Percentiles rank a stretch among this genome's conserved stretches.
Conservation (phyloP, 2,329 filamentous ascomycete genomes). For the Proliferodiscus dingleyae region DNA sequence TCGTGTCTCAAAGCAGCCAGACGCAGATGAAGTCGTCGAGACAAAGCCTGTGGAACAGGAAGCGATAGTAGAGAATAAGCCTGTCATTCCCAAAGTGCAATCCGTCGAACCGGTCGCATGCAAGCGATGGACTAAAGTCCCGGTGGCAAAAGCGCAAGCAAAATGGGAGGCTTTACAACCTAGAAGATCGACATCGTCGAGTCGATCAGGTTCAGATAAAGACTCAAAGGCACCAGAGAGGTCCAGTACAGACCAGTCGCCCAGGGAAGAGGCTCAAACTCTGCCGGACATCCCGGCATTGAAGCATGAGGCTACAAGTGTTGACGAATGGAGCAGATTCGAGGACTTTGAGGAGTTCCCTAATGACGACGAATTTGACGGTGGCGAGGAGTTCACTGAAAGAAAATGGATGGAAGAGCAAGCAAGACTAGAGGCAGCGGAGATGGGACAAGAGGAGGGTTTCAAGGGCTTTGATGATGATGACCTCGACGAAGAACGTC, state of each 20-base stretch:
- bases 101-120: constrained; percentile 3
- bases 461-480: constrained; percentile 21
- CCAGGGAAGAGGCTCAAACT: constrained; percentile 10
- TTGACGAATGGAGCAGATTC: constrained; percentile 48
- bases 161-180: constrained; percentile 29
- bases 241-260: not conserved
- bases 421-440: constrained; percentile 57
- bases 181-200: constrained; percentile 10
- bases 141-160: constrained; percentile 22
- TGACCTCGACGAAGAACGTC: constrained; percentile 5
- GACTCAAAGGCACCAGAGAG: constrained; percentile 4
- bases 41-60: constrained; percentile 17
- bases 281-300: constrained; percentile 32
- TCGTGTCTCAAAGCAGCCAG: constrained; percentile 9
- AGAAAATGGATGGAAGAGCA: constrained; percentile 74
- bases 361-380: constrained; percentile 29
- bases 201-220: constrained; percentile 2
- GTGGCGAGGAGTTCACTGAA: constrained; percentile 61
- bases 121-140: constrained; percentile 19
- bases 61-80: constrained; percentile 14
- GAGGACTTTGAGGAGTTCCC: constrained; percentile 58
- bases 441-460: constrained; percentile 35
- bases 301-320: constrained; percentile 46
- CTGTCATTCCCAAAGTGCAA: constrained; percentile 11
- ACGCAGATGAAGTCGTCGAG: constrained; percentile 13